Evolutionary conservation across 371 early-diverging fungal species (phyloP).

Genomic region (Apophysomyces elegans): DNA sequence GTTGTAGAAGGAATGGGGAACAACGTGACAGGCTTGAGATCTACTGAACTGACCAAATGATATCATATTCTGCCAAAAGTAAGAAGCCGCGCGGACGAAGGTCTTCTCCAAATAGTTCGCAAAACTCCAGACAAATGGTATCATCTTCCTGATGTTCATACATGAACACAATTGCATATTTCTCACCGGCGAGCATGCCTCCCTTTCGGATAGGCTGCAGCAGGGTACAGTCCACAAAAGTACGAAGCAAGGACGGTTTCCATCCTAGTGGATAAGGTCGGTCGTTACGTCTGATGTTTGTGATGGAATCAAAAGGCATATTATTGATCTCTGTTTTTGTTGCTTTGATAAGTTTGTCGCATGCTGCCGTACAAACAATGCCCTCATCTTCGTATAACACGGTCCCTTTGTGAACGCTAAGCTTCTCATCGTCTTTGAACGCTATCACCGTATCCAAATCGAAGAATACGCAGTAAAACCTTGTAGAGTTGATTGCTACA

Average conservation of each 20-base stretch:
- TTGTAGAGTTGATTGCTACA: background rate
- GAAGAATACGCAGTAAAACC: background rate
- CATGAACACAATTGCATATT: constrained; percentile 18
- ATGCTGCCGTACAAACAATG: background rate
- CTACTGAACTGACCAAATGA: background rate
- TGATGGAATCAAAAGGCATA: background rate
- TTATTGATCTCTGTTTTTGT: background rate
- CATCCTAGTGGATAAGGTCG: constrained; percentile 6
- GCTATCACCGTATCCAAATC: background rate
- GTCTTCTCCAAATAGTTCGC: constrained; percentile 3
- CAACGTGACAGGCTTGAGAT: background rate
- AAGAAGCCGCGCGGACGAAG: background rate
- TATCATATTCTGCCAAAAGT: background rate
- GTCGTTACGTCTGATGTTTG: background rate
- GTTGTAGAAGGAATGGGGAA: background rate
- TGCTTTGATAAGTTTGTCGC: background rate
- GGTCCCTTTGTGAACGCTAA: background rate
- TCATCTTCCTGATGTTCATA: constrained; percentile 25
- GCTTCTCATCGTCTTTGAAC: background rate
- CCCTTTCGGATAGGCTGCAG: constrained; percentile 18
- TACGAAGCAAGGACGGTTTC: constrained; percentile 18
- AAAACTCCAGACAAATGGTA: constrained; percentile 26
- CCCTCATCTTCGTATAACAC: background rate
- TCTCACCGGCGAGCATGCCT: constrained; percentile 15
- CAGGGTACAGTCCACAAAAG: constrained; percentile 15